Conservation (phyloP, 1,139 yeast species). For the Saccharomyces hybrid region DNA sequence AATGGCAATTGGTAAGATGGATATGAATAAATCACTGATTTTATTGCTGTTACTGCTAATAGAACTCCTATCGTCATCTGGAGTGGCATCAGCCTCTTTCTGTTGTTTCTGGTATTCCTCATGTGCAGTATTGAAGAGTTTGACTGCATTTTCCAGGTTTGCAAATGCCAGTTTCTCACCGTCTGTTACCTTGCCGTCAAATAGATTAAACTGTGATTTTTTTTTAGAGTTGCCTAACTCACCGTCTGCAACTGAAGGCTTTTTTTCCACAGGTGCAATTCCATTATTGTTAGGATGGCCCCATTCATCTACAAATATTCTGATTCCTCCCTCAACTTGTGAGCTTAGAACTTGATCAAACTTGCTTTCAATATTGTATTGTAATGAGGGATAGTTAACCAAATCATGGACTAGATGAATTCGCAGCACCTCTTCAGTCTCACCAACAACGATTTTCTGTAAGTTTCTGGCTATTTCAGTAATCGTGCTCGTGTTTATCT, state of each 20-base stretch:
- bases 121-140: slow-evolving; percentile 37
- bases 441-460: slow-evolving; percentile 46
- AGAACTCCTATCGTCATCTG: slow-evolving; percentile 21
- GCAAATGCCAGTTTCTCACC: slow-evolving; percentile 90
- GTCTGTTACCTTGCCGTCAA: slow-evolving; percentile 69
- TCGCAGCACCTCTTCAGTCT: slow-evolving; percentile 66
- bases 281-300: slow-evolving; percentile 28
- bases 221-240: slow-evolving; percentile 24
- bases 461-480: slow-evolving; percentile 28
- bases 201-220: slow-evolving; percentile 53
- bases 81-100: slow-evolving; percentile 19
- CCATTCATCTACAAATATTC: slow-evolving; percentile 45
- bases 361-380: slow-evolving; percentile 54
- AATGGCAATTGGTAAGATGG: slow-evolving; percentile 56
- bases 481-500: slow-evolving; percentile 32
- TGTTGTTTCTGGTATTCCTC: slow-evolving; percentile 26
- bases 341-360: slow-evolving; percentile 71
- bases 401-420: slow-evolving; percentile 82
- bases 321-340: slow-evolving; percentile 87
- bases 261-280: background rate
- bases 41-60: slow-evolving; percentile 46
- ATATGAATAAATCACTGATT: slow-evolving; percentile 59
- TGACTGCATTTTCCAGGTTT: slow-evolving; percentile 68
- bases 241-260: slow-evolving; percentile 18
- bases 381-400: slow-evolving; percentile 61